Base-by-base conservation (phyloP, 164 flowering plant species). In the Vitis labrusca region DNA sequence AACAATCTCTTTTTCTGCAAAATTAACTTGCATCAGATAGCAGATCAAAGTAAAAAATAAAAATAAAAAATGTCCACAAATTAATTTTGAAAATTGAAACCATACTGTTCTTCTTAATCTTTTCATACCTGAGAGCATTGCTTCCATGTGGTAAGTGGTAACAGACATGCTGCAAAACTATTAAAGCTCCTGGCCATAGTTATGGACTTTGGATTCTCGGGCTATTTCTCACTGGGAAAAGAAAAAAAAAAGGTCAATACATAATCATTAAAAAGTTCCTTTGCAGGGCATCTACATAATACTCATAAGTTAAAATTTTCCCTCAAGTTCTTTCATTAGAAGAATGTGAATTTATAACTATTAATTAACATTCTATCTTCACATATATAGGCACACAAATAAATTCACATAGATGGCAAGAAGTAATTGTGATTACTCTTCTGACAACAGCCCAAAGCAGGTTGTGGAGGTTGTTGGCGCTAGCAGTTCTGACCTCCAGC, bases 1-100 rank as follows among this genome's bases (percentile, higher is more conserved):
- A 0, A 92, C 86, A 10, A 73, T 69, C 7, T 84, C 84, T 9
- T 72, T 81, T 49, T 77, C 97, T 91, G 85, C 64, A 71, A 71
- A 62, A 3, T 13, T 16, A 23, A 23, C 27, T 23, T 23, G 27
- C 27, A 23, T 23, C 27, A 23, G 27, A 23, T 23, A 23, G 27
- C 2, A 23, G 27, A 23, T 23, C 16, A 17, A 56, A 50, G 2
- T 13, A 10, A 48, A 3, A 2, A 27, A 53, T 0, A 6, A 3
- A 11, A 1, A 50, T 2, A 52, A 53, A 14, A 47, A 29, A 19
- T 1, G 6, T 6, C 44, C 44, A 37, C 44, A 37, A 37, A 6
- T 37, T 37, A 37, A 37, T 37, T 37, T 37, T 37, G 44, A 37
- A 37, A 37, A 37, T 37, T 3, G 44, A 37, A 37, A 5, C 2